Evolutionary conservation across 2,329 filamentous ascomycete genomes (phyloP).

Genomic region (Neocucurbitaria cava): DNA sequence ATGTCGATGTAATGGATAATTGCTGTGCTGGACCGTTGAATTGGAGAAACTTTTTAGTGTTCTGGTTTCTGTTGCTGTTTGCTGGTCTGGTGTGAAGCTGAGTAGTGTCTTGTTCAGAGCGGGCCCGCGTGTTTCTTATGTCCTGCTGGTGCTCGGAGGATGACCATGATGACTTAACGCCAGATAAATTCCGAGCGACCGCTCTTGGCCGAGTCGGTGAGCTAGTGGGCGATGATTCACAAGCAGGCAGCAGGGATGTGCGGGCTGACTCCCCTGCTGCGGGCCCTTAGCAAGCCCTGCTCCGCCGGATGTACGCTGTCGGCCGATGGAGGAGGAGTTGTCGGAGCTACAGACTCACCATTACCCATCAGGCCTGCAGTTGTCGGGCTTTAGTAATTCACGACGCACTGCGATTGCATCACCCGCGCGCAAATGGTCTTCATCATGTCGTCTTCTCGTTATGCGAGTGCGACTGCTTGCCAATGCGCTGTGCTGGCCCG

Average conservation of each 20-base stretch:
- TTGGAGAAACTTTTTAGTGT: constrained; percentile 9
- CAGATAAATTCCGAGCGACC: constrained; percentile 36
- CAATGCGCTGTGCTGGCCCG: constrained; percentile 13
- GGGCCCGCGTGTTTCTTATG: constrained; percentile 43
- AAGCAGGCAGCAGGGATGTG: constrained; percentile 21
- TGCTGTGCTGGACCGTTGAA: constrained; percentile 3
- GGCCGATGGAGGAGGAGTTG: no score
- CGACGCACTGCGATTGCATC: constrained; percentile 22
- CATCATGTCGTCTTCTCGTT: constrained; percentile 9
- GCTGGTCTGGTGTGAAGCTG: constrained; percentile 19
- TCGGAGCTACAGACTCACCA: constrained; percentile 13
- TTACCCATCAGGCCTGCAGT: constrained; percentile 22
- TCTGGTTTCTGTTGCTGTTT: constrained; percentile 10
- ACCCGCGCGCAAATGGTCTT: constrained; percentile 7
- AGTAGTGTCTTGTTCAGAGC: constrained; percentile 16
- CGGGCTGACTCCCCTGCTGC: background rate
- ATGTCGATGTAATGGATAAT: constrained; percentile 13
- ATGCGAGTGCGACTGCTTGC: background rate
- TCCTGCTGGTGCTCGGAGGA: constrained; percentile 34
- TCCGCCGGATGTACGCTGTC: no score
- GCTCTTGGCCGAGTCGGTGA: constrained; percentile 33
- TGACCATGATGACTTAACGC: constrained; percentile 38
- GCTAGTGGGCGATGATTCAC: constrained; percentile 27
- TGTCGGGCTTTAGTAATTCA: constrained; percentile 26
- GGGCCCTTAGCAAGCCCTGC: background rate